These are phyloP conservation scores for Myxozyma melibiosi DNA, from an alignment of 805 yeast species.

Conservation along the genomic window DNA sequence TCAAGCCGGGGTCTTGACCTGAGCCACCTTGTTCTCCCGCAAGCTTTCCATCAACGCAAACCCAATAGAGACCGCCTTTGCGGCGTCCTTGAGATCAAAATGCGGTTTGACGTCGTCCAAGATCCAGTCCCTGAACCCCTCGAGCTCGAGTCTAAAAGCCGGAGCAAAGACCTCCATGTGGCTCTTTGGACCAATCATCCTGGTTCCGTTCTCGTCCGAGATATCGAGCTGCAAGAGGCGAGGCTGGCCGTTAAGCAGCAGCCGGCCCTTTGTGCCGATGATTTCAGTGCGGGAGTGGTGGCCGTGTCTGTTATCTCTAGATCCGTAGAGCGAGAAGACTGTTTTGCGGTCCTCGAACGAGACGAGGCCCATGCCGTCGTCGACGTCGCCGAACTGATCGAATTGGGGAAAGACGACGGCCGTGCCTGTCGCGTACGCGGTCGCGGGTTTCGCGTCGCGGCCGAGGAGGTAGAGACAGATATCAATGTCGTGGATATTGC, in stretches of 20 bases:
- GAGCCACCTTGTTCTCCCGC: neutral
- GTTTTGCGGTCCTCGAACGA: constrained; percentile 28
- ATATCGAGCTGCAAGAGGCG: constrained; percentile 18
- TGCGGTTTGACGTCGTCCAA: constrained; percentile 11
- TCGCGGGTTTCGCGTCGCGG: constrained; percentile 26
- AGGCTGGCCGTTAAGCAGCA: constrained; percentile 32
- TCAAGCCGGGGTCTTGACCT: constrained; percentile 2
- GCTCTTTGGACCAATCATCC: constrained; percentile 19
- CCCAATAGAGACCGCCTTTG: constrained; percentile 33
- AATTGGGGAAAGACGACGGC: constrained; percentile 32
- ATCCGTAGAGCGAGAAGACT: constrained; percentile 28
- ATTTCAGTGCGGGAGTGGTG: constrained; percentile 35
- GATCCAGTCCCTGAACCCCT: constrained; percentile 32
- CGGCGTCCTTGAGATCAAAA: constrained; percentile 33
- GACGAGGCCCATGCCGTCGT: constrained; percentile 34
- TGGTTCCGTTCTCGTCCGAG: constrained; percentile 28
- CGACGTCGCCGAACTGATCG: constrained; percentile 34
- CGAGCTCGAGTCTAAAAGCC: constrained; percentile 27
- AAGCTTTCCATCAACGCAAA: constrained; percentile 23
- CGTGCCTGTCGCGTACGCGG: constrained; percentile 34
- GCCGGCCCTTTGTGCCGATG: constrained; percentile 36
- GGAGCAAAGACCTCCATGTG: constrained; percentile 25
- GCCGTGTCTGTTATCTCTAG: constrained; percentile 34
- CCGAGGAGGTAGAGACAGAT: constrained; percentile 31
- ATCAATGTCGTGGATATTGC: constrained; percentile 36